Evolutionary conservation across 495 filamentous ascomycete species (phyloP).

Genomic region (Durotheca rogersii): DNA sequence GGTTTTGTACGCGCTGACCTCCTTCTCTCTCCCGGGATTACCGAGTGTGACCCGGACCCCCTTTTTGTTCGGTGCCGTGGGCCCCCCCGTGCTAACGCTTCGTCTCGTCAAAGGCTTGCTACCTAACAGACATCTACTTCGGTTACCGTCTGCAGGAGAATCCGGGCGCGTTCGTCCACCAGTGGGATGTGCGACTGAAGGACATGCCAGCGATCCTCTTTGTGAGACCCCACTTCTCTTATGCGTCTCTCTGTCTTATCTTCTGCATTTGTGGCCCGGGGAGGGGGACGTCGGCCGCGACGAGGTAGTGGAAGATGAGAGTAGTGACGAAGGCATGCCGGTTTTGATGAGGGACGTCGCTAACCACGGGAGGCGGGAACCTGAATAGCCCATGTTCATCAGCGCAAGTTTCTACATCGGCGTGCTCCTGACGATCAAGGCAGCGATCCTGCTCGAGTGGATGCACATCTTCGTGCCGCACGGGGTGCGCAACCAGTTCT

Average conservation of each 20-base stretch:
- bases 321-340: no score
- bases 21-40: background rate
- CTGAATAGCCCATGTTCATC: constrained; percentile 18
- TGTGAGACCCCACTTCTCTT: no score
- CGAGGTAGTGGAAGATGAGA: no score
- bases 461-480: constrained; percentile 35
- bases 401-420: constrained; percentile 28
- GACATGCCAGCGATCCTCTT: constrained; percentile 20
- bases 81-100: no score
- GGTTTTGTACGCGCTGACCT: constrained; percentile 15
- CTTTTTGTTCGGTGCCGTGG: no score
- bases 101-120: no score
- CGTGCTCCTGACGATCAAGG: constrained; percentile 34
- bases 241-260: no score
- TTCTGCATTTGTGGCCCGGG: no score
- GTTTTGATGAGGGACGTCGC: no score
- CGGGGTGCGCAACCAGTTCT: constrained; percentile 26
- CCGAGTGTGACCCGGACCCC: no score
- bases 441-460: constrained; percentile 43
- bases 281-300: no score
- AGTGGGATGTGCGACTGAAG: constrained; percentile 31
- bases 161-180: constrained; percentile 35
- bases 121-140: constrained; percentile 22
- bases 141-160: constrained; percentile 15
- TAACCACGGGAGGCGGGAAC: no score